Conservation (phyloP, 192 early-diverging fungal species). For the Ramicandelaber brevisporus region DNA sequence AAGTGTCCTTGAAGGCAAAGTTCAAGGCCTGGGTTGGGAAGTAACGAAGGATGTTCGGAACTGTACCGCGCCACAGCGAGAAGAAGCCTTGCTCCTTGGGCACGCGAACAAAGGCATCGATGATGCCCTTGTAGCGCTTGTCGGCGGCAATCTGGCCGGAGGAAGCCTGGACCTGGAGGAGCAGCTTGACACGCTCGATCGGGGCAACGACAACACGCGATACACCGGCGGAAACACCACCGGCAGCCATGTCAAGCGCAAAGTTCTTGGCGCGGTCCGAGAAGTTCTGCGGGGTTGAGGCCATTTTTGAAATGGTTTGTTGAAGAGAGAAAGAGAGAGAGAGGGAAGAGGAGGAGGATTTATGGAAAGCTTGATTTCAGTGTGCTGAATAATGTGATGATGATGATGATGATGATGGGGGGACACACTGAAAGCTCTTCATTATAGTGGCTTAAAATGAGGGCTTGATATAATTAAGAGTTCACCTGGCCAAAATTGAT, state of each 20-base stretch:
- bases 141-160: conserved; percentile 3
- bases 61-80: conserved; percentile 52
- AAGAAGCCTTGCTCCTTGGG: conserved; percentile 38
- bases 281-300: no score
- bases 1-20: conserved; percentile 77
- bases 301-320: no score
- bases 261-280: no score
- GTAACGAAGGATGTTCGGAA: conserved; percentile 73
- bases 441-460: no score
- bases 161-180: conserved; percentile 54
- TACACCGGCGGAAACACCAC: conserved; percentile 73
- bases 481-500: no score
- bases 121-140: conserved; percentile 55
- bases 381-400: no score
- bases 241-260: conserved; percentile 46
- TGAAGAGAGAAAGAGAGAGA: no score
- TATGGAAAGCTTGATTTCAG: no score
- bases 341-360: no score
- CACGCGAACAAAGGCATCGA: conserved; percentile 59
- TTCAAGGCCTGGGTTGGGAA: conserved; percentile 85
- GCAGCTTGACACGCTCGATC: conserved; percentile 75
- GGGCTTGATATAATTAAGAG: no score
- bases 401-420: no score
- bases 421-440: no score
- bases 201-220: conserved; percentile 78